Base-by-base conservation (phyloP, 177 flowering plant species). In the Telopea speciosissima region DNA sequence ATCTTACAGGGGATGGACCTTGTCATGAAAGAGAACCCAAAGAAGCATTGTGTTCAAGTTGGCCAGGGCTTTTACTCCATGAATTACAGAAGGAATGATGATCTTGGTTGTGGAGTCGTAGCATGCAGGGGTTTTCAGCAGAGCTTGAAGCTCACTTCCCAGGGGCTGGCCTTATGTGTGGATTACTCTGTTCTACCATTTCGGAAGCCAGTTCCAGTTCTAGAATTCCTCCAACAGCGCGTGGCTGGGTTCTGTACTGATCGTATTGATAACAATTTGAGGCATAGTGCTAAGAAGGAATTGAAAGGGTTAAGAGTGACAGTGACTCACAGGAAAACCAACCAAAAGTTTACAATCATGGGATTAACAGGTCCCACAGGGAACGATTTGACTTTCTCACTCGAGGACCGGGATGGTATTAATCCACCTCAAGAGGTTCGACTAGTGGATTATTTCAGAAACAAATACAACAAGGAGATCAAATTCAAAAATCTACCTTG, bases 1-100 rank as follows among this genome's bases (percentile, higher is more conserved):
- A 73, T 83, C 28, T 75, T 90, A 62, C 95, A 89, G 54, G 90
- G 80, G 0, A 70, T 90, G 89, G 95, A 89, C 78, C 76, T 90
- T 69, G 87, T 89, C 12, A 79, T 89, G 87, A 88, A 86, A 68
- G 92, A 90, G 72, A 79, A 90, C 71, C 88, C 88, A 1, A 25
- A 80, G 19, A 80, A 75, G 75, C 33, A 56, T 5, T 69, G 81
- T 77, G 73, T 86, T 3, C 42, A 74, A 9, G 72, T 83, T 28
- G 90, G 93, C 24, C 78, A 84, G 14, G 42, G 76, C 62, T 88
- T 88, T 49, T 85, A 80, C 73, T 68, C 84, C 23, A 7, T 21
- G 13, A 58, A 54, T 3, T 31, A 28, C 52, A 1, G 52, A 8
- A 23, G 10, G 16, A 65, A 69, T 8, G 84, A 76, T 74, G 81